Conservation (phyloP, 495 filamentous ascomycete genomes). For the Amniculicola lignicola region DNA sequence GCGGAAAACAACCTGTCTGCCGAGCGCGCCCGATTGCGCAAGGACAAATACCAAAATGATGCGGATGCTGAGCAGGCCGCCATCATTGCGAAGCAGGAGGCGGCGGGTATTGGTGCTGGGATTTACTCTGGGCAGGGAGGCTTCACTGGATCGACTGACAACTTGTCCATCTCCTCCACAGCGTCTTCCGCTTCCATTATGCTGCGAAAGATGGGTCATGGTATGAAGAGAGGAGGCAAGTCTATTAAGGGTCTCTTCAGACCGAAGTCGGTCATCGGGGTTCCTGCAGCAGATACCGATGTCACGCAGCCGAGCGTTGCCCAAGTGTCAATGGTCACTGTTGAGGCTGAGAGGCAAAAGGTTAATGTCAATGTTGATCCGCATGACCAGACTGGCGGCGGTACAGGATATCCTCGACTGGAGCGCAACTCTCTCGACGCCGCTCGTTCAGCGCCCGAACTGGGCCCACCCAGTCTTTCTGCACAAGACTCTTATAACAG, state of each 20-base stretch:
- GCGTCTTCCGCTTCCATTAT: conserved; percentile 98
- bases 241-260: conserved; percentile 94
- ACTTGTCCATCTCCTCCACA: conserved; percentile 93
- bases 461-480: conserved; percentile 49
- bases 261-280: conserved; percentile 85
- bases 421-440: conserved; percentile 75
- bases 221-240: conserved; percentile 86
- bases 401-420: conserved; percentile 83
- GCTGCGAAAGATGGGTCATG: conserved; percentile 98
- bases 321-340: conserved; percentile 88
- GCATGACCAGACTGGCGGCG: conserved; percentile 65
- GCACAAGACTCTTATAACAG: conserved; percentile 52
- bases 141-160: conserved; percentile 91
- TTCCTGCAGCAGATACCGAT: conserved; percentile 62
- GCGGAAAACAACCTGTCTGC: conserved; percentile 61
- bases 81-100: conserved; percentile 88
- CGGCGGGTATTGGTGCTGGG: conserved; percentile 81
- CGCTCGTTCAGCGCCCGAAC: conserved; percentile 42
- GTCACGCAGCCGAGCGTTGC: conserved; percentile 67
- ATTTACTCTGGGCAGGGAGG: conserved; percentile 89
- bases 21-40: conserved; percentile 64
- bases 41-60: conserved; percentile 55
- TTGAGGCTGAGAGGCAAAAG: conserved; percentile 80
- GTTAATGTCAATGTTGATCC: conserved; percentile 75
- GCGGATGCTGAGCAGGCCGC: conserved; percentile 59